phyloP scores from a whole-genome alignment of 192 early-diverging fungal genomes.

The Coemansia sp. region DNA sequence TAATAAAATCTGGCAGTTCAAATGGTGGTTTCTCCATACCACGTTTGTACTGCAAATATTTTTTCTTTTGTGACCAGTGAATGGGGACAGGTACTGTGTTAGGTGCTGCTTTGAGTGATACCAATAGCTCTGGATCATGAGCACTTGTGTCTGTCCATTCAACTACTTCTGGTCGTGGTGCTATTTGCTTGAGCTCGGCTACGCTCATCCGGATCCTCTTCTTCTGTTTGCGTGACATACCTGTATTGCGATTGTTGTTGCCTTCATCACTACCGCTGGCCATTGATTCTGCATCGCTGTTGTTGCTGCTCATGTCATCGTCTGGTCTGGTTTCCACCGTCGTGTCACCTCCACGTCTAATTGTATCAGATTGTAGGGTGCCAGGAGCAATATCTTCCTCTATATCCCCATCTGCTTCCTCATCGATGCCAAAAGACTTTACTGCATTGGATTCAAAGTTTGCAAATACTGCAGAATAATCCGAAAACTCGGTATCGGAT shows the following conservation, averaged over 20 bases:
- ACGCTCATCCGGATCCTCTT: conserved; percentile 65
- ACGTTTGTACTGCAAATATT: conserved; percentile 95
- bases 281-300: conserved; percentile 17
- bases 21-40: conserved; percentile 95
- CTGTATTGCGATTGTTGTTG: conserved; percentile 5
- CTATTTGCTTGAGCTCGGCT: conserved; percentile 90
- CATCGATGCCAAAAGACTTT: conserved; percentile 38
- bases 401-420: conserved; percentile 8
- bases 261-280: conserved; percentile 20
- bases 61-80: conserved; percentile 96
- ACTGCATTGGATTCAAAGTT: conserved; percentile 40
- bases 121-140: conserved; percentile 84
- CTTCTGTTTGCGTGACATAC: conserved; percentile 54
- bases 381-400: neutral
- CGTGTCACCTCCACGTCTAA: neutral
- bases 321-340: conserved; percentile 7
- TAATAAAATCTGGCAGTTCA: conserved; percentile 96
- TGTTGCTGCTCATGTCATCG: conserved; percentile 20
- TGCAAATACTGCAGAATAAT: conserved; percentile 30
- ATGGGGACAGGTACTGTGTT: conserved; percentile 94
- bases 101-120: conserved; percentile 84
- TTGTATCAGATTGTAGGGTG: neutral
- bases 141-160: conserved; percentile 97
- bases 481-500: conserved; percentile 24
- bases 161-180: conserved; percentile 90